Percentiles rank a stretch among this genome's conserved stretches.
Evolutionary conservation across 1,284 basidiomycete genomes (phyloP).

Genomic region (Apiotrichum domesticum): DNA sequence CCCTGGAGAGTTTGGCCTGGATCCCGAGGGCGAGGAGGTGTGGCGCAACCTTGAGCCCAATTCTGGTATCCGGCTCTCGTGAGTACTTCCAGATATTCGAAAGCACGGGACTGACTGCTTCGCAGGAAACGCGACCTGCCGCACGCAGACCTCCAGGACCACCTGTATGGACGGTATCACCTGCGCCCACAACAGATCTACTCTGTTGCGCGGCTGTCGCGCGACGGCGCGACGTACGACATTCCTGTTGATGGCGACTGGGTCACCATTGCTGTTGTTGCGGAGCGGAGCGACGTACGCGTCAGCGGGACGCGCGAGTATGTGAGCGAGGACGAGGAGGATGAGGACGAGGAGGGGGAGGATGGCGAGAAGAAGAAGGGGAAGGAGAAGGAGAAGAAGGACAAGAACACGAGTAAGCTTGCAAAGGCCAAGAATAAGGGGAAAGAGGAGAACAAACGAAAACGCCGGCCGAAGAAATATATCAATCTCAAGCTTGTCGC

Average conservation of each 20-base stretch:
- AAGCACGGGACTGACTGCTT: background rate
- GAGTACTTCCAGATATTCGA: slow-evolving; percentile 27
- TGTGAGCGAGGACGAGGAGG: slow-evolving; percentile 18
- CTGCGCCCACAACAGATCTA: slow-evolving; percentile 82
- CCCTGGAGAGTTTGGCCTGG: slow-evolving; percentile 56
- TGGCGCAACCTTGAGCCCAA: slow-evolving; percentile 79
- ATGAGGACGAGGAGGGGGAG: slow-evolving; percentile 15
- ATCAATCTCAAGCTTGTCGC: slow-evolving; percentile 70
- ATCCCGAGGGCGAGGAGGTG: slow-evolving; percentile 42
- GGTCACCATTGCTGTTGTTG: slow-evolving; percentile 84
- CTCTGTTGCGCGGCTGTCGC: slow-evolving; percentile 67
- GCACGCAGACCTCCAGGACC: slow-evolving; percentile 72
- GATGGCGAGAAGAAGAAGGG: slow-evolving; percentile 6
- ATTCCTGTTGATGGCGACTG: slow-evolving; percentile 87
- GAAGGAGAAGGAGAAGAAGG: slow-evolving; percentile 6
- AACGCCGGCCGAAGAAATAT: slow-evolving; percentile 55
- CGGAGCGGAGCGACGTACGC: slow-evolving; percentile 64
- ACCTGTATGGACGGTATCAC: slow-evolving; percentile 76
- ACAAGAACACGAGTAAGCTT: slow-evolving; percentile 9
- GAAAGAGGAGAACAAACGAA: slow-evolving; percentile 15
- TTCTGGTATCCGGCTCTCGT: slow-evolving; percentile 78
- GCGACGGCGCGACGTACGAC: slow-evolving; percentile 76
- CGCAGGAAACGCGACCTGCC: slow-evolving; percentile 64
- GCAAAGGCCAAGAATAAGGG: background rate
- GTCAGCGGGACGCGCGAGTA: slow-evolving; percentile 32